phyloP scores from a whole-genome alignment of 2,329 filamentous ascomycete genomes.

The Xylariaceae sp. region DNA sequence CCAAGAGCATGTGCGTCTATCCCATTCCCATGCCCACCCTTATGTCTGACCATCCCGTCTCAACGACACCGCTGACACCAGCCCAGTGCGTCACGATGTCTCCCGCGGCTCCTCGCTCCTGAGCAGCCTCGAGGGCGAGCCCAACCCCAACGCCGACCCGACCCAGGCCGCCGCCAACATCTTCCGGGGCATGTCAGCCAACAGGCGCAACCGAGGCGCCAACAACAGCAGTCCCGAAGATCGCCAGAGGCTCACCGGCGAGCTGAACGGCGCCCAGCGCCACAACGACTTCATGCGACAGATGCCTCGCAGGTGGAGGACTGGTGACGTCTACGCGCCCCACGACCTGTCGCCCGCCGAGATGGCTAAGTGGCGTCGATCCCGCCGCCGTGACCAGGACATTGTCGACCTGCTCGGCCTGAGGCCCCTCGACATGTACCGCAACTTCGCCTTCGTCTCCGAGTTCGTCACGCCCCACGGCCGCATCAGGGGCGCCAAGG shows the following conservation, averaged over 20 bases:
- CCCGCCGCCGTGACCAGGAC: slow-evolving; percentile 56
- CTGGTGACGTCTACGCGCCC: slow-evolving; percentile 85
- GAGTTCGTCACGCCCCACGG: slow-evolving; percentile 85
- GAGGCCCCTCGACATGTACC: slow-evolving; percentile 77
- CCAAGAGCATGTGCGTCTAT: slow-evolving; percentile 20
- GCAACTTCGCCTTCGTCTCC: slow-evolving; percentile 92
- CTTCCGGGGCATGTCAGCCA: slow-evolving; percentile 12
- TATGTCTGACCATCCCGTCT: not conserved
- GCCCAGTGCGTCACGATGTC: slow-evolving; percentile 19
- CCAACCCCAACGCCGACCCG: slow-evolving; percentile 2
- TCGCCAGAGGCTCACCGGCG: not conserved
- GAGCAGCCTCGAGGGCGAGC: slow-evolving; percentile 15
- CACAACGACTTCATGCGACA: slow-evolving; percentile 55
- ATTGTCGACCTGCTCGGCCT: slow-evolving; percentile 76
- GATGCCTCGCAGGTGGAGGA: slow-evolving; percentile 66
- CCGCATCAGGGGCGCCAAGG: slow-evolving; percentile 70
- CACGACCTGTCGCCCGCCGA: slow-evolving; percentile 77
- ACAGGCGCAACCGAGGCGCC: not conserved
- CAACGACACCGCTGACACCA: not conserved
- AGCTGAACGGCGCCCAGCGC: slow-evolving; percentile 33
- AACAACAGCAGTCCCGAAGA: not conserved
- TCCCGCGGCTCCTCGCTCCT: slow-evolving; percentile 21
- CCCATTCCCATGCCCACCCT: not conserved
- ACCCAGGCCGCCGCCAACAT: slow-evolving; percentile 14
- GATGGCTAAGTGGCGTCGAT: slow-evolving; percentile 73